Evolutionary conservation across 495 filamentous ascomycete genomes (phyloP).

Genomic region (Tuber umbilicatum): DNA sequence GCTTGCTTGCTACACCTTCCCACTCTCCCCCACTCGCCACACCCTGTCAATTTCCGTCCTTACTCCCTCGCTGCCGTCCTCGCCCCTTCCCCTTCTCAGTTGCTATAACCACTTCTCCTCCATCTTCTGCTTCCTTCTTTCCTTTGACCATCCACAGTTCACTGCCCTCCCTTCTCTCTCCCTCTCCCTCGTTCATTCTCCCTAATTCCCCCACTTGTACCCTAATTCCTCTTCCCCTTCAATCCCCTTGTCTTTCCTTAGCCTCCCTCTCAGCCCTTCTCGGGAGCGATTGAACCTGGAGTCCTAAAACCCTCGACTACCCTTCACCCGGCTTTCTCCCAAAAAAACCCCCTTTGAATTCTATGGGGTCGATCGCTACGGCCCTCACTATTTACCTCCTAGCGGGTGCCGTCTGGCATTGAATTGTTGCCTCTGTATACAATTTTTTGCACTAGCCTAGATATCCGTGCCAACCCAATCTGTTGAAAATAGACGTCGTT

Average conservation of each 20-base stretch:
- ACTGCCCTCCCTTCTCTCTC: constrained; percentile 1
- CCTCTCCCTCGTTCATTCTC: constrained; percentile 1
- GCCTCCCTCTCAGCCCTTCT: constrained; percentile 12
- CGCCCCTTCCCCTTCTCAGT: constrained; percentile 2
- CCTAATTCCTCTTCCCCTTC: constrained; percentile 7
- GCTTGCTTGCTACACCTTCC: constrained; percentile 4
- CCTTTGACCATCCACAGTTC: constrained; percentile 10
- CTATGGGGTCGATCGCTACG: constrained; percentile 33
- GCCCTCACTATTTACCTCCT: constrained; percentile 19
- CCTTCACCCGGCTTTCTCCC: not conserved
- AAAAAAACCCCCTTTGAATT: constrained; percentile 7
- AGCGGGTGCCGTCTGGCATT: constrained; percentile 13
- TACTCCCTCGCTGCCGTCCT: constrained; percentile 7
- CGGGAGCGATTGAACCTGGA: not conserved
- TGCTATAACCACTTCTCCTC: constrained; percentile 5
- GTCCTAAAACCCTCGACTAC: not conserved
- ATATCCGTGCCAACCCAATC: constrained; percentile 12
- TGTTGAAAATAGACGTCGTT: constrained; percentile 10
- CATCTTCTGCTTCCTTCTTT: constrained; percentile 4
- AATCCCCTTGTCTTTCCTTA: constrained; percentile 9
- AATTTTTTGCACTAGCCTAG: constrained; percentile 8
- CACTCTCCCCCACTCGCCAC: constrained; percentile 16
- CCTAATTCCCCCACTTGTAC: not conserved
- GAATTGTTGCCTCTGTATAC: constrained; percentile 19
- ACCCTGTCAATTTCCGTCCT: constrained; percentile 20